Evolutionary conservation across 805 yeast genomes (phyloP).

Genomic region (Myxozyma melibiosi): DNA sequence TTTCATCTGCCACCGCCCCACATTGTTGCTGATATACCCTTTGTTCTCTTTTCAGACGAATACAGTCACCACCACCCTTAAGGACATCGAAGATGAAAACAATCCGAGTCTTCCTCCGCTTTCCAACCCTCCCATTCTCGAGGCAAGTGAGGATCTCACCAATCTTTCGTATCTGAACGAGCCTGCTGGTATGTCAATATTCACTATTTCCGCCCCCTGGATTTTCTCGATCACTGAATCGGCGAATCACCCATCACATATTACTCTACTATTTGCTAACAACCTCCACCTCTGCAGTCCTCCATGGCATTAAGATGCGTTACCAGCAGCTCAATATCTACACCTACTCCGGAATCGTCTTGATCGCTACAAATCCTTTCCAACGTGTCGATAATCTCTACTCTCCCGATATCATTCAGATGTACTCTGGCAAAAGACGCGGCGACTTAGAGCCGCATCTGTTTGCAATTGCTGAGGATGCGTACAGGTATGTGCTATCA

Average conservation of each 20-base stretch:
- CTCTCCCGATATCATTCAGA: conserved; percentile 89
- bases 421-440: conserved; percentile 87
- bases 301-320: conserved; percentile 88
- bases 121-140: conserved; percentile 88
- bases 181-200: conserved; percentile 58
- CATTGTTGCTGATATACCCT: neutral
- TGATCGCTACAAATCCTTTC: conserved; percentile 95
- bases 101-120: conserved; percentile 72
- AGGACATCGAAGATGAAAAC: conserved; percentile 36
- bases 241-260: too few species aligned
- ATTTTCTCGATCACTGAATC: neutral
- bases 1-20: neutral
- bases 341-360: conserved; percentile 94
- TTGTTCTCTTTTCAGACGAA: conserved; percentile 32
- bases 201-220: neutral
- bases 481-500: conserved; percentile 50
- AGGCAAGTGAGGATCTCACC: conserved; percentile 92
- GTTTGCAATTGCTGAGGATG: conserved; percentile 97
- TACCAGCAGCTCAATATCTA: conserved; percentile 88
- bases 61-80: conserved; percentile 30
- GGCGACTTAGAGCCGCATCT: conserved; percentile 97
- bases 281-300: conserved; percentile 53
- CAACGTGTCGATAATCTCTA: conserved; percentile 89
- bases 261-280: too few species aligned
- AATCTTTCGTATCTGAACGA: conserved; percentile 90